Evolutionary conservation across 176 grass and related monocot genomes (phyloP).

Genomic region (Zoysia pacifica): DNA sequence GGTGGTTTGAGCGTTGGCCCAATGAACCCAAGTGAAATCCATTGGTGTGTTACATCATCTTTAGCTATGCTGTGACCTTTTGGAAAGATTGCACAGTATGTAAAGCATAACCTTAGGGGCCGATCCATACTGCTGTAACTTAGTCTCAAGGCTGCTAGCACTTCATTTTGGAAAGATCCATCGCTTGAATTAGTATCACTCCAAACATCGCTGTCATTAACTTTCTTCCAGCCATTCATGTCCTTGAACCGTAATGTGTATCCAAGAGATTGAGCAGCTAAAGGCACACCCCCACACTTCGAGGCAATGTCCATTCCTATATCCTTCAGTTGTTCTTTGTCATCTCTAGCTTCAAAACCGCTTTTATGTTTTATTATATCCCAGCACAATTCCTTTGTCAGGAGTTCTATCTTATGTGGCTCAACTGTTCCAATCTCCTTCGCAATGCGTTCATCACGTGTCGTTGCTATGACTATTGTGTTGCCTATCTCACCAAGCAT

Average conservation of each 20-base stretch:
- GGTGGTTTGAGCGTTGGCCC: neutral
- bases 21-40: slow-evolving; percentile 32
- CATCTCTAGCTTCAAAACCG: neutral
- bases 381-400: slow-evolving; percentile 5
- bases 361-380: slow-evolving; percentile 10
- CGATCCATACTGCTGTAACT: neutral
- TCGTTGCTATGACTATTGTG: neutral
- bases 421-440: neutral
- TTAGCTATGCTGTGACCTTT: slow-evolving; percentile 21
- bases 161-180: neutral
- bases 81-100: slow-evolving; percentile 25
- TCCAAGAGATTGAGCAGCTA: slow-evolving; percentile 12
- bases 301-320: neutral
- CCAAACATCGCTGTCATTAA: neutral
- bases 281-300: neutral
- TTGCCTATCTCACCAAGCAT: neutral
- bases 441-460: neutral
- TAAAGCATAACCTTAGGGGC: neutral
- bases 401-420: neutral
- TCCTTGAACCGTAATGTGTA: neutral
- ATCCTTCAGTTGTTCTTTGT: neutral
- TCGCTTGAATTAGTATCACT: neutral
- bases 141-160: neutral
- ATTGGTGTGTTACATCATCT: slow-evolving; percentile 28
- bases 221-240: neutral